Evolutionary conservation across 2,329 filamentous ascomycete genomes (phyloP).

Genomic region (Cordyceps cicadae): DNA sequence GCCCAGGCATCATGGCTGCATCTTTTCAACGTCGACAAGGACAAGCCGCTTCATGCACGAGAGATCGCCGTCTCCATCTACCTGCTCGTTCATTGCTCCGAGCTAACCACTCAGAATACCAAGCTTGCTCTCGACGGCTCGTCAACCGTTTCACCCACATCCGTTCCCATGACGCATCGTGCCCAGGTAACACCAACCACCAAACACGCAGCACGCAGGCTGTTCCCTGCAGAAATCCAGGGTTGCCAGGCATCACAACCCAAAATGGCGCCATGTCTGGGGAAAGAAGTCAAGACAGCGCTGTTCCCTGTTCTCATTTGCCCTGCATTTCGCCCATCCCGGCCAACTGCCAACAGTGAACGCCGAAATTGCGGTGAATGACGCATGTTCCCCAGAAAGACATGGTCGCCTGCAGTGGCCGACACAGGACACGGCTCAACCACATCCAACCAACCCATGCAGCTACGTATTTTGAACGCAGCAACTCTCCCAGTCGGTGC

Average conservation of each 20-base stretch:
- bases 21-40: slow-evolving; percentile 1
- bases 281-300: not conserved
- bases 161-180: slow-evolving; percentile 6
- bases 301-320: not conserved
- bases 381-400: slow-evolving; percentile 6
- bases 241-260: not conserved
- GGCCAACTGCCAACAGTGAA: too few relatives aligned
- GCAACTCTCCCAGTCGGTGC: slow-evolving; percentile 1
- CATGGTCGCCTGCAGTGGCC: not conserved
- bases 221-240: not conserved
- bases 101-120: too few relatives aligned
- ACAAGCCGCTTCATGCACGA: slow-evolving; percentile 6
- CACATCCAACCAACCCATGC: slow-evolving; percentile 9
- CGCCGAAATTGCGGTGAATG: slow-evolving; percentile 10
- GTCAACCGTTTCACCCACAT: not conserved
- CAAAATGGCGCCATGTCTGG: slow-evolving; percentile 7
- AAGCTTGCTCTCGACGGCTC: not conserved
- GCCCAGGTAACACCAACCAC: not conserved
- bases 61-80: not conserved
- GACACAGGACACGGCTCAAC: slow-evolving; percentile 1
- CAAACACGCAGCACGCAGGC: not conserved
- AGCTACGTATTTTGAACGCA: not conserved
- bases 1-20: slow-evolving; percentile 3
- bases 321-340: not conserved
- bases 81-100: not conserved